Evolutionary conservation across 1,284 basidiomycete genomes (phyloP), one percentile per base, ranked within the genome.

Genomic region (Salmacisia buchloeana): DNA sequence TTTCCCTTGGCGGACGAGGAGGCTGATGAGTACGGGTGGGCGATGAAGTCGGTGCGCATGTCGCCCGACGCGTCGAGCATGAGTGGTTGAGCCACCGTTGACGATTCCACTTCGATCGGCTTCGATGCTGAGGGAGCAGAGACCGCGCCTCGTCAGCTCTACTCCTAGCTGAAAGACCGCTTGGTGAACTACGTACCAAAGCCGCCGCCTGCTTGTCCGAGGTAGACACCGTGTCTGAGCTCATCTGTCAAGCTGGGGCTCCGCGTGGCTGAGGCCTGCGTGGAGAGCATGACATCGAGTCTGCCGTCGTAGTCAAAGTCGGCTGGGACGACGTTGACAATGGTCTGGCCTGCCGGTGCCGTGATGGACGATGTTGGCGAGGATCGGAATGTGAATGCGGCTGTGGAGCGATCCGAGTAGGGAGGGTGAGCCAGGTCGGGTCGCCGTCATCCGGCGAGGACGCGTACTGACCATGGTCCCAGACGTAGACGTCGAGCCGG

Each of bases 301-400:
- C 86, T 87, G 10, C 94, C 94, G 67, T 94, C 89, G 76, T 92
- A 90, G 33, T 93, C 90, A 77, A 90, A 94, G 81, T 98, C 94
- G 23, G 90, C 90, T 0, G 94, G 92, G 1, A 97, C 85, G 45
- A 94, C 87, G 76, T 96, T 97, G 67, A 70, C 70, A 60, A 83
- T 75, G 73, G 66, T 31, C 15, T 77, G 70, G 5, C 63, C 65
- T 2, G 59, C 12, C 4, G 71, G 57, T 15, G 68, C 68, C 61
- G 74, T 52, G 62, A 81, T 63, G 62, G 67, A 80, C 23, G 69
- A 68, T 83, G 66, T 61, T 31, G 82, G 81, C n/a, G 83, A 82
- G 70, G 85, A 82, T 38, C 82, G 72, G 77, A 88, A 92, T 0
- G 72, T 67, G 73, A 89, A 92, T n/a, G 81, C 79, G 38, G 86